Base-by-base conservation (phyloP, 2,329 filamentous ascomycete genomes). In the Chrysosporium queenslandicum region DNA sequence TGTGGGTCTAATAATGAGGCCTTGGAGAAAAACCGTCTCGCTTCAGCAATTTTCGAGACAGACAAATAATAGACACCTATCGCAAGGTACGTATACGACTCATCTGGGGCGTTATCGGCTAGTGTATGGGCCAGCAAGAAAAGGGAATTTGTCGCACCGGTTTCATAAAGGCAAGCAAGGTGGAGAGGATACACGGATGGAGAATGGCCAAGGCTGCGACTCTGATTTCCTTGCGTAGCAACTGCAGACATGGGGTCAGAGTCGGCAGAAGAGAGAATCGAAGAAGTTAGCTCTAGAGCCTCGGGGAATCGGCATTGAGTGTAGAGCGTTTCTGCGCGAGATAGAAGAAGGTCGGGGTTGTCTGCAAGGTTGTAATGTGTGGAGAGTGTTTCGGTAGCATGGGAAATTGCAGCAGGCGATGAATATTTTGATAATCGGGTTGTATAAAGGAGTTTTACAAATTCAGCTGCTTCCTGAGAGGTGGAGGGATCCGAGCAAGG, bases 1-100 rank as follows among this genome's bases (percentile, higher is more conserved):
- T 97, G 91, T 5, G 91, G 87, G 64, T 98, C 90, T 83, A 98
- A 91, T 75, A 97, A 86, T 58, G 87, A 94, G 3, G 94, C 87
- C 70, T 98, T 98, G 63, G 87, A 94, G 68, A 98, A 98, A 74
- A 92, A 98, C 36, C 91, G 82, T 9, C 92, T 82, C 8, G 94
- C 90, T 70, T 98, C 92, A 2, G 92, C 86, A 53, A 98, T 88
- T 63, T 89, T 90, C 60, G 82, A 81, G 50, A 90, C 95, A 14
- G 85, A 77, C 57, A 97, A 83, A 69, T 98, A 98, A 74, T 97
- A 98, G 27, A 90, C 85, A 9, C 89, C 92, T 9, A 98, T 91
- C 0, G 92, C 92, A 23, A 98, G 79, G 83, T 92, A 98, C 1
- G 90, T 86, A 66, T 86, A 88, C 0, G 92, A 85, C 68, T 97